Percentiles rank a stretch among this genome's conserved stretches.
Evolutionary conservation across 345 rosid species (phyloP).

Genomic region (Acer campestre): DNA sequence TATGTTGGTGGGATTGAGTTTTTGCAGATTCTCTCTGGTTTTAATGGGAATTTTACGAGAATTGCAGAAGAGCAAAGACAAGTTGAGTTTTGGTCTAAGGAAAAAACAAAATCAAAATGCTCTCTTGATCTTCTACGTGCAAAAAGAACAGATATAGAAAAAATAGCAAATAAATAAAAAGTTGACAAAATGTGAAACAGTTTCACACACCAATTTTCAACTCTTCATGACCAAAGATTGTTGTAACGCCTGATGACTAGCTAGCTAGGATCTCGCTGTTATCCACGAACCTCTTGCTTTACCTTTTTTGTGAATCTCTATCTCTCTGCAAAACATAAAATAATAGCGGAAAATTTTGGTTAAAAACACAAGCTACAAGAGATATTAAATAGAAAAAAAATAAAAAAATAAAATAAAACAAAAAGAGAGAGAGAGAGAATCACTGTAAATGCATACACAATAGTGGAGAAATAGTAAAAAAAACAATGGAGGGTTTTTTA

Average conservation of each 20-base stretch:
- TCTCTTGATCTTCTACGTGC: constrained; percentile 21
- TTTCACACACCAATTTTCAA: constrained; percentile 24
- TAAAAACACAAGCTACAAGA: not conserved
- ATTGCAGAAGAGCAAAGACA: constrained; percentile 21
- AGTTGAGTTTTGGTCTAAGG: constrained; percentile 13
- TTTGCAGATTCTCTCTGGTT: constrained; percentile 29
- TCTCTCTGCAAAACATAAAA: constrained; percentile 7
- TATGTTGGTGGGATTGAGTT: constrained; percentile 19
- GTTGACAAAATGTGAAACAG: constrained; percentile 27
- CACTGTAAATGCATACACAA: not conserved
- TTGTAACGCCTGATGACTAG: constrained; percentile 24
- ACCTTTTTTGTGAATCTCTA: not conserved
- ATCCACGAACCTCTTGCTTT: not conserved
- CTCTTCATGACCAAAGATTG: constrained; percentile 12
- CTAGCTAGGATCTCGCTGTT: constrained; percentile 19
- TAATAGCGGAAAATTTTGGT: constrained; percentile 12
- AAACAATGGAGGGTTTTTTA: constrained; percentile 6
- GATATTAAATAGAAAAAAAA: not conserved
- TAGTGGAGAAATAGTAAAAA: not conserved
- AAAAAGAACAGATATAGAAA: constrained; percentile 12
- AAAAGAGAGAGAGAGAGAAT: not conserved
- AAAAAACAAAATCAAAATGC: not conserved
- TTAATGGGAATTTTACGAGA: constrained; percentile 21
- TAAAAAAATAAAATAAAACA: too few species aligned
- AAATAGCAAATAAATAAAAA: constrained; percentile 1